These are phyloP conservation scores for Metarhizium robertsii DNA, from an alignment of 2,329 filamentous ascomycete species.

Conservation along the genomic window DNA sequence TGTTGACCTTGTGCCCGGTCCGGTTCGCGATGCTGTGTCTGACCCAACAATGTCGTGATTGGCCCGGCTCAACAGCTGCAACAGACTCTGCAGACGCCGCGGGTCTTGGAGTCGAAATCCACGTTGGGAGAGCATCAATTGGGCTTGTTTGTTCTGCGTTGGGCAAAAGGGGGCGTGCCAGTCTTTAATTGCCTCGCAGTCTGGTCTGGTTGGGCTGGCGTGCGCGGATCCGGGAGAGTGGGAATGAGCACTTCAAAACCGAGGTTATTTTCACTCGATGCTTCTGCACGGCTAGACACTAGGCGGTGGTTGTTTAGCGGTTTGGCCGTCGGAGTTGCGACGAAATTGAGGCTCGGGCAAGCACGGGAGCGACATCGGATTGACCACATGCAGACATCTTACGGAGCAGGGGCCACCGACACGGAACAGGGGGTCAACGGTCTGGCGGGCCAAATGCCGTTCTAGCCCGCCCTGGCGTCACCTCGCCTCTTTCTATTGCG, in stretches of 20 bases:
- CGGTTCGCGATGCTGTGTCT: neutral
- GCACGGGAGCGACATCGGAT: too few species aligned
- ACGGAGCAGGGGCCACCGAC: too few species aligned
- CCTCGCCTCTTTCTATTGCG: too few species aligned
- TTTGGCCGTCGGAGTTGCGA: neutral
- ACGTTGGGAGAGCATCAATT: slow-evolving; percentile 5
- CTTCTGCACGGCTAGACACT: neutral
- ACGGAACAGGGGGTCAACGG: too few species aligned
- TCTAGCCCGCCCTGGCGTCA: too few species aligned
- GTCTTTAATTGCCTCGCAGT: neutral
- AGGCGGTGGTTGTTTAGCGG: neutral
- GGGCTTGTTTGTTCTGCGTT: neutral
- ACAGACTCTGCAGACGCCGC: slow-evolving; percentile 8
- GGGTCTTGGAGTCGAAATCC: slow-evolving; percentile 1
- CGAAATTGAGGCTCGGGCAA: neutral
- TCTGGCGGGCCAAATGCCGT: too few species aligned
- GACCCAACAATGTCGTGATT: slow-evolving; percentile 6
- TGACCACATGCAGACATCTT: too few species aligned
- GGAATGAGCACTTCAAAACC: neutral
- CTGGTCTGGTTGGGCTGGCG: neutral
- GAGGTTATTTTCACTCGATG: slow-evolving; percentile 2
- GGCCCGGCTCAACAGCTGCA: slow-evolving; percentile 4
- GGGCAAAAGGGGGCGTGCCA: neutral
- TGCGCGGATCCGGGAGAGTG: neutral
- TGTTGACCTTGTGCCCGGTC: neutral